Evolutionary conservation across 345 rosid species (phyloP), one percentile per base, ranked within the genome.

Genomic region (Gossypium longicalyx): DNA sequence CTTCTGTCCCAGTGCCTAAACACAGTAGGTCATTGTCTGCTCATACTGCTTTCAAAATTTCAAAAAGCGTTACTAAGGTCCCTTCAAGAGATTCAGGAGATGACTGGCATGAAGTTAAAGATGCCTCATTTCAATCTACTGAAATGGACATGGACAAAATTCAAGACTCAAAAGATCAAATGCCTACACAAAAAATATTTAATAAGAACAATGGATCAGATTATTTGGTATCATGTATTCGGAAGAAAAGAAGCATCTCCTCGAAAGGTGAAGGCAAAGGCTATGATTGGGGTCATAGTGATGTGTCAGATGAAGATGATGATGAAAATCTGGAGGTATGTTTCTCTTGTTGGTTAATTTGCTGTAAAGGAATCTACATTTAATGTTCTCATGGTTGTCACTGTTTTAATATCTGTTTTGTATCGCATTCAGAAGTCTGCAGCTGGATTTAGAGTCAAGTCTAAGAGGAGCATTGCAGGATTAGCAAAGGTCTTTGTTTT

Each of bases 401-500:
- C 10, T 71, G 59, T 59, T 67, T 23, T 58, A 12, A 58, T 69
- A 67, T 73, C 58, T 74, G 65, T 47, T 47, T 65, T 63, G 41
- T 43, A 48, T 61, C 71, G 61, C 49, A 12, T 65, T 23, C 78
- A 82, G 89, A 80, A 81, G 71, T 82, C 97, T 82, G 82, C 85
- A 38, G 60, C 79, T 77, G 92, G 82, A 84, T 79, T 90, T 70
- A 44, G 74, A 77, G 88, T 87, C 86, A 92, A 90, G 79, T 85
- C 84, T 67, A 92, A 87, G 86, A 89, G 98, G 85, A 85, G 87
- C 83, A 59, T 85, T 63, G 65, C 91, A 44, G 97, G 93, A 57
- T 80, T 90, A 83, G 85, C 85, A 27, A 95, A 91, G 99, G 99
- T 92, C 74, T 67, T 61, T 38, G 19, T 70, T 67, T 62, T 54